phyloP scores from a whole-genome alignment of 805 yeast genomes.

The Nakazawaea molendinolei region DNA sequence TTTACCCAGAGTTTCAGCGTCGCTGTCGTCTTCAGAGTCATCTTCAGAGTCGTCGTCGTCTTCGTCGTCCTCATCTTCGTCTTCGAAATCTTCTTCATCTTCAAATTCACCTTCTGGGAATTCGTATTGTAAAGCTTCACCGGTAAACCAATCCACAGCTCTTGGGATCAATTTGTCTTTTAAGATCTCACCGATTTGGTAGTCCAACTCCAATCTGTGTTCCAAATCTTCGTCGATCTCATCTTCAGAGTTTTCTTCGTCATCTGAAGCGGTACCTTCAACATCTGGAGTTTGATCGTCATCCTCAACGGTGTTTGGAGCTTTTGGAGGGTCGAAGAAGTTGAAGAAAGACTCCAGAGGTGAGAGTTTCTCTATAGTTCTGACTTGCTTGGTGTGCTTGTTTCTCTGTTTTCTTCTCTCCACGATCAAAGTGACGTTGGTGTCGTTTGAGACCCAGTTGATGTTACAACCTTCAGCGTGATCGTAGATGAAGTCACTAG shows the following conservation, averaged over 20 bases:
- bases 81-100: conserved; percentile 54
- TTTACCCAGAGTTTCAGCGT: conserved; percentile 37
- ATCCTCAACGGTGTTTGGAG: conserved; percentile 37
- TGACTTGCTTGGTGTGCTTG: conserved; percentile 91
- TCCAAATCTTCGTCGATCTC: conserved; percentile 72
- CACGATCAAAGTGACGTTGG: conserved; percentile 76
- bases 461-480: conserved; percentile 90
- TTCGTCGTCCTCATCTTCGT: conserved; percentile 53
- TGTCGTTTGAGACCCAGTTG: conserved; percentile 74
- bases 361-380: conserved; percentile 89
- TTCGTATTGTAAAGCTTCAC: conserved; percentile 83
- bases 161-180: conserved; percentile 94
- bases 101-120: conserved; percentile 37
- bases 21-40: conserved; percentile 58
- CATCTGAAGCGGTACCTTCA: conserved; percentile 28
- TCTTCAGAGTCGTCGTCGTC: conserved; percentile 57
- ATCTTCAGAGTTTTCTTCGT: conserved; percentile 44
- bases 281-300: conserved; percentile 31
- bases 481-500: conserved; percentile 95
- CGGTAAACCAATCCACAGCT: conserved; percentile 98
- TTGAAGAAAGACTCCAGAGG: conserved; percentile 95
- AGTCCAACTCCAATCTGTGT: conserved; percentile 81
- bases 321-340: conserved; percentile 90
- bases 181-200: conserved; percentile 92
- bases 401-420: conserved; percentile 97